Percentiles rank a stretch among this genome's conserved stretches.
phyloP scores from a whole-genome alignment of 2,329 filamentous ascomycete genomes.

The Diaporthe vexans region DNA sequence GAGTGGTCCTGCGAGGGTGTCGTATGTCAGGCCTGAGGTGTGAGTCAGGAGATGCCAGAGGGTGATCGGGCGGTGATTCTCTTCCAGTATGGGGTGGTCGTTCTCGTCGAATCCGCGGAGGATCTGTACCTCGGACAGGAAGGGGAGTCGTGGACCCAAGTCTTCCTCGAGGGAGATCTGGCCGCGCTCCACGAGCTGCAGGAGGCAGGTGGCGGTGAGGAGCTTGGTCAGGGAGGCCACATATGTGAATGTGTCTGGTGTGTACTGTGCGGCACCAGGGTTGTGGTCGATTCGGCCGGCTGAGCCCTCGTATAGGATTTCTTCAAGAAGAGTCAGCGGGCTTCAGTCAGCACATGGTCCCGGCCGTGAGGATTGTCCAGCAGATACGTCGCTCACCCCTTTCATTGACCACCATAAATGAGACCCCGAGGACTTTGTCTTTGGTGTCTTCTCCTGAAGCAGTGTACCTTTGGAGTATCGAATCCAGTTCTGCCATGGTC shows the following conservation, averaged over 20 bases:
- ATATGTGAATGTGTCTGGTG: constrained; percentile 50
- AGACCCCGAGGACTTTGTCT: constrained; percentile 49
- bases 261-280: constrained; percentile 49
- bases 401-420: constrained; percentile 48
- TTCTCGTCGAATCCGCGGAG: constrained; percentile 57
- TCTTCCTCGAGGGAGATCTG: constrained; percentile 55
- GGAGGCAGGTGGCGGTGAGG: constrained; percentile 53
- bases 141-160: constrained; percentile 55
- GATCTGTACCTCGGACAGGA: constrained; percentile 58
- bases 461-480: constrained; percentile 46
- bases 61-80: constrained; percentile 54
- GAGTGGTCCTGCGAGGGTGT: constrained; percentile 48
- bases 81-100: constrained; percentile 50
- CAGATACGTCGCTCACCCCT: constrained; percentile 42
- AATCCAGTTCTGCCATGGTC: constrained; percentile 45
- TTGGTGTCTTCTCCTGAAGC: constrained; percentile 46
- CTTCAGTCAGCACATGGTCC: neutral
- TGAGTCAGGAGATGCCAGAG: constrained; percentile 63
- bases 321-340: constrained; percentile 43
- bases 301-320: constrained; percentile 52
- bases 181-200: constrained; percentile 57
- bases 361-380: no score
- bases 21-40: constrained; percentile 59
- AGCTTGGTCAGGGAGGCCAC: constrained; percentile 58
- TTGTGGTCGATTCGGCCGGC: constrained; percentile 54